These are phyloP conservation scores for Phaffomyces opuntiae DNA, from an alignment of 805 yeast species.

Conservation along the genomic window DNA sequence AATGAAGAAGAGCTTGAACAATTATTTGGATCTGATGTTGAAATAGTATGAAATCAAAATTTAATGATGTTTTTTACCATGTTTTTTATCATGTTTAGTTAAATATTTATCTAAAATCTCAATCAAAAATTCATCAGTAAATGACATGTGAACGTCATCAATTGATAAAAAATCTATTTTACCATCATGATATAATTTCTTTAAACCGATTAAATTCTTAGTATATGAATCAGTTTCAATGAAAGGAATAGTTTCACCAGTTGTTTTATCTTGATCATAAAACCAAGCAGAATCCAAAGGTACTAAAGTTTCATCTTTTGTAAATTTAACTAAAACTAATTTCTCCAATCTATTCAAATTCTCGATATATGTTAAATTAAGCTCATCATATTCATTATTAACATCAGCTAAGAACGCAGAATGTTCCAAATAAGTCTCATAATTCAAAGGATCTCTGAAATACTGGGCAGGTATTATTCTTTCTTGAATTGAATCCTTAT, in stretches of 20 bases:
- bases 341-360: conserved; percentile 40
- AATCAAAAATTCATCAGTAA: conserved; percentile 44
- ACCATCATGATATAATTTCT: conserved; percentile 33
- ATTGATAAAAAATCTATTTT: conserved; percentile 43
- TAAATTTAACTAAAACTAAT: conserved; percentile 54
- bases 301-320: conserved; percentile 57
- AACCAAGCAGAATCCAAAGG: conserved; percentile 73
- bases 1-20: conserved; percentile 9
- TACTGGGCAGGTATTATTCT: conserved; percentile 67
- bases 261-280: conserved; percentile 39
- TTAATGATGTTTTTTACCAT: neutral
- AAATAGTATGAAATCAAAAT: conserved; percentile 8
- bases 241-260: conserved; percentile 39
- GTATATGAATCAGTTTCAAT: conserved; percentile 41
- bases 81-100: conserved; percentile 11
- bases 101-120: conserved; percentile 39
- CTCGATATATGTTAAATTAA: conserved; percentile 33
- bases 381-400: conserved; percentile 47
- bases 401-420: conserved; percentile 57
- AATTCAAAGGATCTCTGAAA: conserved; percentile 53
- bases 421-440: conserved; percentile 45
- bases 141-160: conserved; percentile 58
- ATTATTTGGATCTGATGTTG: conserved; percentile 21
- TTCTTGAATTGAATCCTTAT: conserved; percentile 49
- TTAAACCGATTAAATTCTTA: conserved; percentile 57